phyloP scores from a whole-genome alignment of 257 asterid species.

The Gentiana macrophylla region DNA sequence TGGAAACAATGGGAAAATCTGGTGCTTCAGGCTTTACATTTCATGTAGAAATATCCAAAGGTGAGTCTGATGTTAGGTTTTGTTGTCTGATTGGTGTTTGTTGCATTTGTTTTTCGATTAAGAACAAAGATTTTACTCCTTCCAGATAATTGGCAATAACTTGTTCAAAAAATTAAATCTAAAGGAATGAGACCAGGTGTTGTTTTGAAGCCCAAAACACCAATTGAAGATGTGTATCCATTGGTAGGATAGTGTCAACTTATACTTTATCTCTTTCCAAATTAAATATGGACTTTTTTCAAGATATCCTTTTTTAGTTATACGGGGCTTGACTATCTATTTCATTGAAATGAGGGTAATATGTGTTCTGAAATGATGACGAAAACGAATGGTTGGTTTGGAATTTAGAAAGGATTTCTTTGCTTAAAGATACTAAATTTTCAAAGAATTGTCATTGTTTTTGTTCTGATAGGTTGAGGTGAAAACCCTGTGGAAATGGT shows the following conservation, averaged over 20 bases:
- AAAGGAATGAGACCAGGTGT: no score
- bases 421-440: neutral
- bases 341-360: neutral
- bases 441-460: neutral
- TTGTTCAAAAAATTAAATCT: no score
- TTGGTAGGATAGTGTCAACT: no score
- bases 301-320: neutral
- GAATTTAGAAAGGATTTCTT: neutral
- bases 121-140: no score
- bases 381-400: no score
- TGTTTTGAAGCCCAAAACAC: no score
- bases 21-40: constrained; percentile 96
- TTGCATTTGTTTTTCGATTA: constrained; percentile 1
- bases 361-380: neutral
- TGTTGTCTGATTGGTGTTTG: neutral
- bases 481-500: constrained; percentile 72
- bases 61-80: constrained; percentile 20
- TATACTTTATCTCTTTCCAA: no score
- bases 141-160: no score
- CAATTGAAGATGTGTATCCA: no score
- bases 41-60: constrained; percentile 76
- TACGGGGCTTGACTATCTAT: neutral
- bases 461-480: constrained; percentile 39
- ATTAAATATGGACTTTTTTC: neutral
- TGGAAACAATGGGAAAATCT: constrained; percentile 69